Base-by-base conservation (phyloP, 163 green algal species). In the Chlorella variabilis region DNA sequence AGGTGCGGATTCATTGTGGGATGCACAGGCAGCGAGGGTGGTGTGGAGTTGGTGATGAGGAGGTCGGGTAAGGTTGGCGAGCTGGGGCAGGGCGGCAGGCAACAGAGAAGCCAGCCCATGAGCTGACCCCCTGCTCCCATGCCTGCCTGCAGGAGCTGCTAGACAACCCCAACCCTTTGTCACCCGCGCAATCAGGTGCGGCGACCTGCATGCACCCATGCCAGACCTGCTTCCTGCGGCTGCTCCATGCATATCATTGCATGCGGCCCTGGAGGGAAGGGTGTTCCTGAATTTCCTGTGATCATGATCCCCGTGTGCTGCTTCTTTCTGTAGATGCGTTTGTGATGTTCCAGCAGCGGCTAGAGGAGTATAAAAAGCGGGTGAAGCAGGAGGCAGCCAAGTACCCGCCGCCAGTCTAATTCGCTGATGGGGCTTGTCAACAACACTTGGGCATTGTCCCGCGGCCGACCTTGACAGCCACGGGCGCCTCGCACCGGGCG, bases 131-230 rank as follows among this genome's bases (percentile, higher is more conserved):
- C n/a, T n/a, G n/a, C n/a, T n/a, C n/a, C n/a, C n/a, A n/a, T n/a
- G n/a, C n/a, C n/a, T n/a, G n/a, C 58, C 45, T 62, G n/a, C 92
- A 98, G 91, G 94, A 98, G 49, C 89, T 99, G 42, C 86, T 99
- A 39, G 91, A 97, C 84, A 94, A 86, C 0, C 94, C 97, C 65
- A 99, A 99, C 88, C 87, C 89, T 4, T 82, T 91, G 49, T 95
- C 92, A 67, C 96, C 97, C 11, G 97, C 97, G 18, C 96, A 99
- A 85, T 91, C 89, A 39, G 71, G 54, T 54, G 70, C 70, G 48
- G 36, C n/a, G n/a, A n/a, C n/a, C n/a, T n/a, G n/a, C n/a, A n/a
- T n/a, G n/a, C n/a, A n/a, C n/a, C n/a, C n/a, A n/a, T n/a, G n/a
- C n/a, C n/a, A n/a, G n/a, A n/a, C n/a, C n/a, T n/a, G n/a, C n/a